These are phyloP conservation scores for Cyathus striatus DNA, from an alignment of 768 basidiomycete species.

Conservation along the genomic window DNA sequence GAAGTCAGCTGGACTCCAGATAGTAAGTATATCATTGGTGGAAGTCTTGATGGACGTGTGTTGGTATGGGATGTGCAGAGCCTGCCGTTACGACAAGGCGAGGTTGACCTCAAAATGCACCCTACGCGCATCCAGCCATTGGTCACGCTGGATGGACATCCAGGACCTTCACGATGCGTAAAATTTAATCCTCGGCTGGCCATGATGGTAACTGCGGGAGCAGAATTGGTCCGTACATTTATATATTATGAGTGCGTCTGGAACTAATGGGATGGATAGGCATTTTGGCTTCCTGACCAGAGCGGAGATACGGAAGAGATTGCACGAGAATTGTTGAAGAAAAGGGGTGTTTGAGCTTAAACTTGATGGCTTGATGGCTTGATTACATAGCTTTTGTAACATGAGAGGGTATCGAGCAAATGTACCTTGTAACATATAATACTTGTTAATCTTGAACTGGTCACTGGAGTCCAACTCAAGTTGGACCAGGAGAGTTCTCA, in stretches of 20 bases:
- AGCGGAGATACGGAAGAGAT: slow-evolving; percentile 7
- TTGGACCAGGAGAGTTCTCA: too few relatives aligned
- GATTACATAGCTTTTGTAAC: too few relatives aligned
- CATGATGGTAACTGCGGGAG: slow-evolving; percentile 84
- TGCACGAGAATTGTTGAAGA: slow-evolving; percentile 3
- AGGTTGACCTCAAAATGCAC: slow-evolving; percentile 48
- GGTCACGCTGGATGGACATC: slow-evolving; percentile 67
- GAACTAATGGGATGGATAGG: too few relatives aligned
- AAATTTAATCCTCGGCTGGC: slow-evolving; percentile 85
- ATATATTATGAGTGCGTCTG: too few relatives aligned
- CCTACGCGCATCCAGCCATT: slow-evolving; percentile 40
- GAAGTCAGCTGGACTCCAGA: slow-evolving; percentile 95
- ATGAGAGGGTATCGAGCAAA: too few relatives aligned
- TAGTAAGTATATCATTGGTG: slow-evolving; percentile 84
- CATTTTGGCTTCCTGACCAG: slow-evolving; percentile 17
- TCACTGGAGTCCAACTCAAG: too few relatives aligned
- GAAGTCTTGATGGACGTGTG: slow-evolving; percentile 83
- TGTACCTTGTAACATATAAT: too few relatives aligned
- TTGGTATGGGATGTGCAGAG: slow-evolving; percentile 81
- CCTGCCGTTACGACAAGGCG: slow-evolving; percentile 45
- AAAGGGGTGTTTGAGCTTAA: slow-evolving; percentile 1
- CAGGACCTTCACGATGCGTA: slow-evolving; percentile 80
- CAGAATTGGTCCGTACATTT: slow-evolving; percentile 59
- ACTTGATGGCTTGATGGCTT: neutral
- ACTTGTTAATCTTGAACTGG: too few relatives aligned